A percentile compares a stretch with the other conserved stretches of the same genome.
These are phyloP conservation scores for Musa acuminata DNA, from an alignment of 176 grass and related monocot species.

Conservation along the genomic window DNA sequence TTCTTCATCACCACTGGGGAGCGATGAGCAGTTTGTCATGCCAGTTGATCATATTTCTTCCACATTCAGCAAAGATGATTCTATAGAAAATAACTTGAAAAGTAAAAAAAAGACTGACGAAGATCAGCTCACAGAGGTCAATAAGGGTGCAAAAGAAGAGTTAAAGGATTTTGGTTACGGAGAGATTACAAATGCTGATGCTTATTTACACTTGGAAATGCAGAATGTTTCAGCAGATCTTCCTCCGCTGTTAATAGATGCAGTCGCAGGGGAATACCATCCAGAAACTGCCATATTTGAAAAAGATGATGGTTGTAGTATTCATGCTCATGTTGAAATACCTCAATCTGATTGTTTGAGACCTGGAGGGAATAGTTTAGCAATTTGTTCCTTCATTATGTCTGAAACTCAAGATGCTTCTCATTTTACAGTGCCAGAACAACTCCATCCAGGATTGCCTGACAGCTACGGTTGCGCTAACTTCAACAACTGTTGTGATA, in stretches of 20 bases:
- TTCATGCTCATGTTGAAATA: constrained; percentile 8
- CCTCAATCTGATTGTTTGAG: constrained; percentile 22
- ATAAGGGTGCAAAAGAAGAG: constrained; percentile 4
- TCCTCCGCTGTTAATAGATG: neutral
- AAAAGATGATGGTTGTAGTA: constrained; percentile 28
- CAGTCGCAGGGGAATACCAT: constrained; percentile 26
- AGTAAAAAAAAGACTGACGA: constrained; percentile 13
- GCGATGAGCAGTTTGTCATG: neutral
- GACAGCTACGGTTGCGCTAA: constrained; percentile 20
- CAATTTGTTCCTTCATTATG: constrained; percentile 16
- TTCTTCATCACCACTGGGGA: constrained; percentile 2
- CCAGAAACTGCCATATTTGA: constrained; percentile 20
- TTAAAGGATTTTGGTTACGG: neutral
- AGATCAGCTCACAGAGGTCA: neutral
- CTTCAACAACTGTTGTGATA: constrained; percentile 8
- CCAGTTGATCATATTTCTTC: neutral
- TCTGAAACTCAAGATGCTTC: constrained; percentile 31
- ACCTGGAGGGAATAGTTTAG: constrained; percentile 13
- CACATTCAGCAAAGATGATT: neutral
- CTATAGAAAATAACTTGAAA: constrained; percentile 19
- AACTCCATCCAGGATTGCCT: constrained; percentile 21
- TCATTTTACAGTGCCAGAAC: constrained; percentile 18
- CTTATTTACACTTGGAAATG: constrained; percentile 3
- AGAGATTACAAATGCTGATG: neutral
- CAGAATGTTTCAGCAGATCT: neutral